phyloP scores from a whole-genome alignment of 2,329 filamentous ascomycete species.

The Lizonia empirigonia region DNA sequence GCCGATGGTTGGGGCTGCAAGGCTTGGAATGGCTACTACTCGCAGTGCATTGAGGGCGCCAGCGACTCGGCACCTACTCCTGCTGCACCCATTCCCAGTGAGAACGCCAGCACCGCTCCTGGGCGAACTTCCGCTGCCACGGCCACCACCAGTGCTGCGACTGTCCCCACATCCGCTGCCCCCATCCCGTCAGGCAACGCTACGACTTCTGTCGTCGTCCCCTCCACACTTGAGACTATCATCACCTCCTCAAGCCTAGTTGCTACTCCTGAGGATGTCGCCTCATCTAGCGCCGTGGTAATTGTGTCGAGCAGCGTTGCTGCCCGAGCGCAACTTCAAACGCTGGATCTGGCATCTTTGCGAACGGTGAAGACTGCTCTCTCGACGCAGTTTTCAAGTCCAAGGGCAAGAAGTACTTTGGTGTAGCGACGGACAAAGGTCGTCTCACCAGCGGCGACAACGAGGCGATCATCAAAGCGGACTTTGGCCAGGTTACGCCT shows the following conservation, averaged over 20 bases:
- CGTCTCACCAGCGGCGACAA: slow-evolving; percentile 58
- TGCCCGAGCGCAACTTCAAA: slow-evolving; percentile 16
- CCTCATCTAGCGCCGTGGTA: background rate
- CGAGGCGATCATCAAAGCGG: slow-evolving; percentile 59
- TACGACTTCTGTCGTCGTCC: slow-evolving; percentile 7
- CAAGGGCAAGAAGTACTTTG: slow-evolving; percentile 70
- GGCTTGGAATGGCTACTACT: slow-evolving; percentile 54
- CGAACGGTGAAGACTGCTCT: slow-evolving; percentile 32
- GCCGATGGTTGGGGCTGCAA: slow-evolving; percentile 49
- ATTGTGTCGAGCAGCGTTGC: slow-evolving; percentile 11
- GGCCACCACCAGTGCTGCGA: background rate
- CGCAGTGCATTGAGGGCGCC: slow-evolving; percentile 47
- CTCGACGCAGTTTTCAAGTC: slow-evolving; percentile 63
- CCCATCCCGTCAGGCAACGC: slow-evolving; percentile 16
- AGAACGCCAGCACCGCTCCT: slow-evolving; percentile 4
- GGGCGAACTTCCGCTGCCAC: slow-evolving; percentile 5
- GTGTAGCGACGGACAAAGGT: slow-evolving; percentile 62
- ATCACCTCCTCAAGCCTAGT: slow-evolving; percentile 4
- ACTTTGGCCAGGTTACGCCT: slow-evolving; percentile 69
- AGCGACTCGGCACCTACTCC: slow-evolving; percentile 7
- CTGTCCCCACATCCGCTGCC: slow-evolving; percentile 3
- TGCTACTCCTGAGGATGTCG: slow-evolving; percentile 5
- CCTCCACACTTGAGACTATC: slow-evolving; percentile 10
- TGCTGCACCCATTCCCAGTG: slow-evolving; percentile 15
- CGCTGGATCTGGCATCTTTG: slow-evolving; percentile 15